Percentiles rank a stretch among this genome's conserved stretches.
phyloP scores from a whole-genome alignment of 352 stramenopile genomes.

The Pythium periplocum region DNA sequence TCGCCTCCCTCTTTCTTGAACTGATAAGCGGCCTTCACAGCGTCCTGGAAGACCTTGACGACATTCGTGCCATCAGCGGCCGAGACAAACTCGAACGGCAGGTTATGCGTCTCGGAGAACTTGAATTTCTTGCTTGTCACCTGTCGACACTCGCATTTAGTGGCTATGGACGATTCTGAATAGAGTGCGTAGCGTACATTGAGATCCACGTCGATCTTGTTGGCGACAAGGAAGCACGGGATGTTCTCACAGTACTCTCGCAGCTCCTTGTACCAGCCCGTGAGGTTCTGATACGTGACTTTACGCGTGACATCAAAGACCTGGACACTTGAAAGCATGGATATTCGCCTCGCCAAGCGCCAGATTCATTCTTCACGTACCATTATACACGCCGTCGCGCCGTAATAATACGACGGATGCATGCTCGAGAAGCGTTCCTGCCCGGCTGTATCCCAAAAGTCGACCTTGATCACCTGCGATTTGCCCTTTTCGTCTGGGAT shows the following conservation, averaged over 20 bases:
- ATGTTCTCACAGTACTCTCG: conserved; percentile 91
- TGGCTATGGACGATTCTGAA: neutral
- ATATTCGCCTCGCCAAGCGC: neutral
- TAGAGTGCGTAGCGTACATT: conserved; percentile 31
- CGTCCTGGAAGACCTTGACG: conserved; percentile 92
- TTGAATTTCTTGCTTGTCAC: conserved; percentile 97
- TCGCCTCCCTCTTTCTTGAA: conserved; percentile 89
- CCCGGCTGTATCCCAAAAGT: conserved; percentile 96
- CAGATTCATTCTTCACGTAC: conserved; percentile 11
- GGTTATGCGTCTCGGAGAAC: conserved; percentile 91
- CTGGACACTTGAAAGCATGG: conserved; percentile 10
- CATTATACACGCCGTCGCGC: conserved; percentile 92
- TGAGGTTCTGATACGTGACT: conserved; percentile 92
- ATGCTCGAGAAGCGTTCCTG: conserved; percentile 95
- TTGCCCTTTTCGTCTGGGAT: conserved; percentile 52
- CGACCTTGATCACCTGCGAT: conserved; percentile 51
- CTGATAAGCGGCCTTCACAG: conserved; percentile 77
- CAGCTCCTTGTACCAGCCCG: conserved; percentile 90
- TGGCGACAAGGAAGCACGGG: conserved; percentile 92
- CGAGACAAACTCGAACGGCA: conserved; percentile 94
- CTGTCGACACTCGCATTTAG: conserved; percentile 17
- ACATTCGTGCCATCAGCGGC: conserved; percentile 95
- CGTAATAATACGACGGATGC: conserved; percentile 95
- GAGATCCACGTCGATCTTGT: conserved; percentile 97
- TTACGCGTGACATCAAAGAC: conserved; percentile 96